Conservation (phyloP, 2,329 filamentous ascomycete genomes). For the Xylariaceae sp. region DNA sequence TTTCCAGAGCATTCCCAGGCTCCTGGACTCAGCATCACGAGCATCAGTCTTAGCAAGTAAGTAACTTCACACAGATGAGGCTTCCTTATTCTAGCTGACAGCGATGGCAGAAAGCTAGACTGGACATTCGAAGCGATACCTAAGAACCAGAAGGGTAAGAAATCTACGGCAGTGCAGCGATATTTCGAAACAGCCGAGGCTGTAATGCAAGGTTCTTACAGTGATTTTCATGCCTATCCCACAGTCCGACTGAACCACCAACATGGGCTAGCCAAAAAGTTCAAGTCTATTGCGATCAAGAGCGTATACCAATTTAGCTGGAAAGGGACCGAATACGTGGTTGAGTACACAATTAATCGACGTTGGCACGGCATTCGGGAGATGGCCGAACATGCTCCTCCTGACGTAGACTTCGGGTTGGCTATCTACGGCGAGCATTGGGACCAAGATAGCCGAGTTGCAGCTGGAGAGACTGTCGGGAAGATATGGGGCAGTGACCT, state of each 20-base stretch:
- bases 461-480: constrained; percentile 24
- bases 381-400: constrained; percentile 24
- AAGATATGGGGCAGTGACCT: constrained; percentile 39
- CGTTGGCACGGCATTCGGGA: constrained; percentile 37
- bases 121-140: constrained; percentile 46
- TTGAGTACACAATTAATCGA: constrained; percentile 46
- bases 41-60: constrained; percentile 44
- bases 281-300: constrained; percentile 42
- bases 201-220: constrained; percentile 14
- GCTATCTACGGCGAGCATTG: constrained; percentile 41
- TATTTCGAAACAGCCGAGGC: constrained; percentile 37
- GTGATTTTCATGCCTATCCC: constrained; percentile 38
- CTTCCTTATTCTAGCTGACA: constrained; percentile 10
- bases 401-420: constrained; percentile 37
- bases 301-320: constrained; percentile 43
- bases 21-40: constrained; percentile 36
- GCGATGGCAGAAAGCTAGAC: constrained; percentile 40
- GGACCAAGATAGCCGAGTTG: constrained; percentile 31
- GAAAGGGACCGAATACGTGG: constrained; percentile 39
- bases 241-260: constrained; percentile 28
- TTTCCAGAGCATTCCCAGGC: constrained; percentile 14
- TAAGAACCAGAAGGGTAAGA: constrained; percentile 30
- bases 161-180: constrained; percentile 29
- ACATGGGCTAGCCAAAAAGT: constrained; percentile 18
- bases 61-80: constrained; percentile 3